phyloP scores from a whole-genome alignment of 2,329 filamentous ascomycete species.

The Colletotrichum lini region DNA sequence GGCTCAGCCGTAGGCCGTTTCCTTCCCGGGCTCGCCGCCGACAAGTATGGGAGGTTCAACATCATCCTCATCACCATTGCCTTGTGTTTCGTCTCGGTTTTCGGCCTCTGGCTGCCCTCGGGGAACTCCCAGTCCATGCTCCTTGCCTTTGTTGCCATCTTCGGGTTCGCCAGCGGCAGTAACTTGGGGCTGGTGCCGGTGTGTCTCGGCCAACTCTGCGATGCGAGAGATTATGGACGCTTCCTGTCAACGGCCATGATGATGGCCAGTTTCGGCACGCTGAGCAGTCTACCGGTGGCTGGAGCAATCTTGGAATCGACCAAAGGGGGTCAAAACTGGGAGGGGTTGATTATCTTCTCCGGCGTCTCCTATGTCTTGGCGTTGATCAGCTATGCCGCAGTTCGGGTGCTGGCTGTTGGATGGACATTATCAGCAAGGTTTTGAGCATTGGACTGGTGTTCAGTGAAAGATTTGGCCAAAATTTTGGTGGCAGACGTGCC shows the following conservation, averaged over 20 bases:
- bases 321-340: conserved; percentile 33
- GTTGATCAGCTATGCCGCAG: conserved; percentile 38
- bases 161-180: conserved; percentile 85
- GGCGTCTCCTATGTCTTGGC: conserved; percentile 39
- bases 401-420: conserved; percentile 35
- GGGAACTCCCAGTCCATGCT: conserved; percentile 68
- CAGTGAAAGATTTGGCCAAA: no score
- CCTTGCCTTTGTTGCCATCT: conserved; percentile 78
- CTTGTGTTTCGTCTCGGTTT: conserved; percentile 67
- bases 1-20: conserved; percentile 83
- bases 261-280: conserved; percentile 79
- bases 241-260: conserved; percentile 85
- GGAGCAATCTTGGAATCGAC: conserved; percentile 49
- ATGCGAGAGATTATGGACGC: conserved; percentile 80
- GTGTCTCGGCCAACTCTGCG: conserved; percentile 85
- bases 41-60: conserved; percentile 85
- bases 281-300: conserved; percentile 62
- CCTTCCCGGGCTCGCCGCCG: conserved; percentile 82
- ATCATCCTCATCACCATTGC: conserved; percentile 79
- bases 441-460: background rate
- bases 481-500: no score
- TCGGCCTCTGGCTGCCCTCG: conserved; percentile 80
- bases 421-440: conserved; percentile 34
- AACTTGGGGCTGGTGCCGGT: conserved; percentile 85
- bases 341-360: conserved; percentile 36